Base-by-base conservation (phyloP, 139 green algal species). In the Auxenochlorella pyrenoidosa region DNA sequence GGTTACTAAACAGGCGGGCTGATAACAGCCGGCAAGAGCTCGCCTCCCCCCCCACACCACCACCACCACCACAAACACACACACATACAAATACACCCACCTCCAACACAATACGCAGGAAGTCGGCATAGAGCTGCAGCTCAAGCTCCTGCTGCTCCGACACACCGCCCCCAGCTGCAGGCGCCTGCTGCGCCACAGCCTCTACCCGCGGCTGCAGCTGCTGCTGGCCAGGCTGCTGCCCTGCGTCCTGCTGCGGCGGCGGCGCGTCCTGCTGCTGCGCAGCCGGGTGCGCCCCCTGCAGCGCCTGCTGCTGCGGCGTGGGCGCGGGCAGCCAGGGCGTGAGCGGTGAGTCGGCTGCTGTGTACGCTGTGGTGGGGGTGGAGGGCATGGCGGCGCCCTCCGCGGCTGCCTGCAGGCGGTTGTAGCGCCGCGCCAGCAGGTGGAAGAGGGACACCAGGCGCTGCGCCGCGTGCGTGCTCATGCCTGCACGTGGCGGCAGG, bases 71-170 rank as follows among this genome's bases (percentile, higher is more conserved):
- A n/a, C n/a, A n/a, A n/a, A 10, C 47, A 54, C 10, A 10, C 47
- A 40, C 66, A 38, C 28, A 38, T 18, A 5, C 3, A 63, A 22
- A 5, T 4, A 19, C n/a, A 0, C 79, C 8, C 58, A 86, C 82
- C 86, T 98, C 96, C 73, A 98, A 88, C 75, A 98, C 86, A 32
- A 97, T 97, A 36, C 94, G 91, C 90, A 98, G 79, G 79, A 98
- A 98, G 79, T 98, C 95, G 19, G 85, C 91, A 70, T 96, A 95
- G 36, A 98, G 91, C 87, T 97, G 92, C 60, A 95, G 76, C 87
- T 94, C 88, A 41, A 92, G 68, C 34, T 71, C 81, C 30, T 32
- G 73, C 60, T 75, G 70, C 75, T 82, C 75, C 10, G 60, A 22
- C 73, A 32, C 30, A 13, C 43, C 26, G 38, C 30, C 16, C 59